Base-by-base conservation (phyloP, 169 alveolate genomes). In the Plasmodium malariae region DNA sequence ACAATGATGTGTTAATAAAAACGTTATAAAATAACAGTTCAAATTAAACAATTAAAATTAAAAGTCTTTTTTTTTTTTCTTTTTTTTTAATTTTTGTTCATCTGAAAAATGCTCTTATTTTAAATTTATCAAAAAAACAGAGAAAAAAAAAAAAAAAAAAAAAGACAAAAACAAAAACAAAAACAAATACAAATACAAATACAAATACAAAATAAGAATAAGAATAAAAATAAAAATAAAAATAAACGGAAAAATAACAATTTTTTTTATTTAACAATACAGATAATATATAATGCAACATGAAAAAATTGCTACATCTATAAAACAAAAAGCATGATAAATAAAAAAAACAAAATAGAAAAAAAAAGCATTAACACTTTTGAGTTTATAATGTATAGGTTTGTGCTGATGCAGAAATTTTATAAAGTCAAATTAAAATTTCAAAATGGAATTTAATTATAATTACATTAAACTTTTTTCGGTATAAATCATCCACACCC, bases 381-480 rank as follows among this genome's bases (percentile, higher is more conserved):
- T 55, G 48, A 37, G 26, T 70, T 48, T 70, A 11, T 34, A 70
- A 70, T 26, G n/a, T n/a, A 48, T 49, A 70, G 83, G 48, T 49
- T 70, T 70, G 83, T 70, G 67, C 83, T 70, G 83, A 45, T 70
- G 48, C 48, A 70, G 83, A 70, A 70, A 70, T 32, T 70, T 24
- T 70, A 32, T 45, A 70, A 70, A 14, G 30, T 28, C 51, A 70
- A 70, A 19, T 70, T 70, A 28, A 70, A 70, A 49, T 37, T 57
- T 32, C 74, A 67, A 32, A 49, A 37, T 28, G 12, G 59, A 28
- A 60, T 36, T 36, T 12, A 48, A 36, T 24, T 14, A 70, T 45
- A 45, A 45, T 70, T 70, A 70, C 19, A 48, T 43, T 49, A 12
- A 5, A 9, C 62, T 17, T 45, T 48, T 70, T 21, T 49, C 26